These are phyloP conservation scores for Metschnikowia proteae DNA, from an alignment of 805 yeast genomes.

Conservation along the genomic window DNA sequence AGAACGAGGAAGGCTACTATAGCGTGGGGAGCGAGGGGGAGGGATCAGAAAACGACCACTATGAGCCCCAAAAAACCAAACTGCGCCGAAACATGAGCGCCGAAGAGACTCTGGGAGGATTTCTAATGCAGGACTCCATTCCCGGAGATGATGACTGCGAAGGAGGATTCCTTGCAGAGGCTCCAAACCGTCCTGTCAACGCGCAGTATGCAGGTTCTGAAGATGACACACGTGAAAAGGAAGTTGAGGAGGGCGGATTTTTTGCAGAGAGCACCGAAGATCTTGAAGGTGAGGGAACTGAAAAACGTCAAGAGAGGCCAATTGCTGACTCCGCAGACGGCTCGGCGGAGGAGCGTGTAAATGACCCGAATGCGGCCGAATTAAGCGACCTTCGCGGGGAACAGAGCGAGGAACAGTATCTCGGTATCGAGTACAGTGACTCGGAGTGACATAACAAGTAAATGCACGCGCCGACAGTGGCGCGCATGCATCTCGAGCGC, in stretches of 20 bases:
- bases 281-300: background rate
- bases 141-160: background rate
- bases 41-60: conserved; percentile 10
- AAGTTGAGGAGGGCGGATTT: conserved; percentile 24
- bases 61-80: conserved; percentile 8
- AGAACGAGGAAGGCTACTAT: conserved; percentile 19
- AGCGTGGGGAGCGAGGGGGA: conserved; percentile 20
- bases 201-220: background rate
- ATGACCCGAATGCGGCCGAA: background rate
- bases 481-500: background rate
- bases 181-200: background rate
- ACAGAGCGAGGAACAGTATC: conserved; percentile 16
- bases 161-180: background rate
- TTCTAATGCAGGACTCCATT: conserved; percentile 1
- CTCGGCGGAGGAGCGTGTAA: background rate
- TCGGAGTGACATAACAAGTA: conserved; percentile 6
- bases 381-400: background rate
- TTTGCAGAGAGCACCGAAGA: conserved; percentile 11
- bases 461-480: background rate
- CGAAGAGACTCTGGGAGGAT: conserved; percentile 6
- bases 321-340: background rate
- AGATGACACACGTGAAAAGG: background rate
- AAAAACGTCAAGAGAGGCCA: background rate
- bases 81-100: background rate
- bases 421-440: conserved; percentile 22